Base-by-base conservation (phyloP, 495 filamentous ascomycete species). In the Daldinia bambusicola region DNA sequence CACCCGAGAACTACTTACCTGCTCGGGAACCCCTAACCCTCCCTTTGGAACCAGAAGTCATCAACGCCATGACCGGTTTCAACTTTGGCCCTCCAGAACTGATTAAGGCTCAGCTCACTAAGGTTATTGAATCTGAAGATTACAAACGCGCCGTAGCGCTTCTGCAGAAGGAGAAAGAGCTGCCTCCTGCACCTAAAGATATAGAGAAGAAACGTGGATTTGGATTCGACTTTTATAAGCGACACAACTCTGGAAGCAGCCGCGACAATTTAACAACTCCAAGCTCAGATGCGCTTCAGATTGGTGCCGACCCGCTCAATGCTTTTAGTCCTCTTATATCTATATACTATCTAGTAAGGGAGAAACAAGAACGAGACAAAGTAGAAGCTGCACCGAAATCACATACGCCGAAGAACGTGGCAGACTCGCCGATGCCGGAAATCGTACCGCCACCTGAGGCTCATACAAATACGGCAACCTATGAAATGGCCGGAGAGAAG, bases 21-120 rank as follows among this genome's bases (percentile, higher is more conserved):
- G 79, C 83, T 43, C 90, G 95, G 32, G 94, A 98, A 69, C 93
- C 95, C 36, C 76, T 99, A 31, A 87, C 91, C 48, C 82, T 97
- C 30, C 93, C 96, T 1, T 82, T 99, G 26, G 95, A 99, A 76
- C 84, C 87, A 0, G 88, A 90, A 48, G 90, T 98, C 13, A 88
- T 98, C 60, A 84, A 91, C 62, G 93, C 92, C 67, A 99, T 99
- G 95, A 97, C 92, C 2, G 95, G 95, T 13, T 99, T 99, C 79
- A 96, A 99, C 79, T 99, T 99, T 79, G 95, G 95, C 1, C 82
- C 92, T 0, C 83, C 93, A 8, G 94, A 98, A 7, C 86, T 89
- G 31, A 98, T 99, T 74, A 87, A 85, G 37, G 78, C 86, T 4
- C 91, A 97, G 74, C 84, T 99, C 45, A 93, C 91, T 2, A 93